Evolutionary conservation across 2,329 filamentous ascomycete genomes (phyloP).

Genomic region (Trichoderma gracile): DNA sequence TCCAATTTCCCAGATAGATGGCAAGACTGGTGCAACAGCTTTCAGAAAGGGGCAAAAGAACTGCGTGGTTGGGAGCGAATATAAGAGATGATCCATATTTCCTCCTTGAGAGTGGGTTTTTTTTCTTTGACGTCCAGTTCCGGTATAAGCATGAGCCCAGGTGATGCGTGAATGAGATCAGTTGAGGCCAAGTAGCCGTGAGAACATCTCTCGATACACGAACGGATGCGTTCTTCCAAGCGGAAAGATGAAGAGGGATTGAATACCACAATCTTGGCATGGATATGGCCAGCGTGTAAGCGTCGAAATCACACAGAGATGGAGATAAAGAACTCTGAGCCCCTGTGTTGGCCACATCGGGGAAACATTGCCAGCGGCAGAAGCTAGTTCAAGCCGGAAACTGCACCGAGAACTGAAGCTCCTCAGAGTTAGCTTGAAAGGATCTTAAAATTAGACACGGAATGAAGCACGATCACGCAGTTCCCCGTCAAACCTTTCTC

Average conservation of each 20-base stretch:
- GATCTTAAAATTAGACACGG: constrained; percentile 1
- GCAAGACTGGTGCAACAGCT: background rate
- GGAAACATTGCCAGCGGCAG: background rate
- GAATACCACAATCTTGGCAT: too few species aligned
- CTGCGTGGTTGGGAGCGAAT: background rate
- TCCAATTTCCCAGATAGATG: background rate
- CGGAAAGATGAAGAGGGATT: background rate
- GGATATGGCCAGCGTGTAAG: too few species aligned
- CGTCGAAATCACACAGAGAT: background rate
- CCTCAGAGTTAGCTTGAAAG: background rate
- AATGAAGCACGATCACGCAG: constrained; percentile 19
- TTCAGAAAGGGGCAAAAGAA: background rate
- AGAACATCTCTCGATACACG: background rate
- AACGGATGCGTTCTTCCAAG: background rate
- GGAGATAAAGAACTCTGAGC: background rate
- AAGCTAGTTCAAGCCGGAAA: background rate
- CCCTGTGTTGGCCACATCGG: background rate
- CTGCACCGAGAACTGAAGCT: background rate
- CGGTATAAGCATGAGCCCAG: too few species aligned
- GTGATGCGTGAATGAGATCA: too few species aligned
- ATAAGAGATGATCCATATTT: background rate
- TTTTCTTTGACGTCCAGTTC: too few species aligned
- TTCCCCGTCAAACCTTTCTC: background rate
- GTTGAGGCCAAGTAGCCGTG: too few species aligned
- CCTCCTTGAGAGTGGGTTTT: too few species aligned